A percentile compares a stretch with the other conserved stretches of the same genome.
Evolutionary conservation across 768 basidiomycete species (phyloP).

Genomic region (Gautieria morchelliformis): DNA sequence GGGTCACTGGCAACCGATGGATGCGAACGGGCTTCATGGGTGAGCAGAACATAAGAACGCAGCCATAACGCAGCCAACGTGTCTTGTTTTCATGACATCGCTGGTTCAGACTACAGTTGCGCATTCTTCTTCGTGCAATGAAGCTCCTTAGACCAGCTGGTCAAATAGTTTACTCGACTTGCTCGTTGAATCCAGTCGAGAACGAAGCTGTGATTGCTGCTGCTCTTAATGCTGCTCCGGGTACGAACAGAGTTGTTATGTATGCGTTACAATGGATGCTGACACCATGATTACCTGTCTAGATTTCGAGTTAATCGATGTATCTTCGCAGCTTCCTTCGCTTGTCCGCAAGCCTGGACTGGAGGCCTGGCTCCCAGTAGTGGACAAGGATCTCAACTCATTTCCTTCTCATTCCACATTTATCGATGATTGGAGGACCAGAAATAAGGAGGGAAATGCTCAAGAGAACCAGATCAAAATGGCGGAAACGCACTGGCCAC

Average conservation of each 20-base stretch:
- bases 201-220: conserved; percentile 94
- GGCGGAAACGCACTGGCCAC: conserved; percentile 70
- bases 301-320: conserved; percentile 77
- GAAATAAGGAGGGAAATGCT: conserved; percentile 2
- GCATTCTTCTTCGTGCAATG: conserved; percentile 91
- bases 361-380: conserved; percentile 67
- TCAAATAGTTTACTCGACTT: conserved; percentile 94
- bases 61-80: too few species aligned
- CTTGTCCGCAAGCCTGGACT: conserved; percentile 71
- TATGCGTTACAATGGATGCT: not conserved
- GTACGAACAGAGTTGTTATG: conserved; percentile 27
- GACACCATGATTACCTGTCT: not conserved
- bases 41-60: conserved; percentile 18
- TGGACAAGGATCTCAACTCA: conserved; percentile 25
- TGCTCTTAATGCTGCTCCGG: conserved; percentile 61
- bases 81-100: not conserved
- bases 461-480: conserved; percentile 37
- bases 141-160: conserved; percentile 78
- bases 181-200: conserved; percentile 93
- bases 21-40: conserved; percentile 88
- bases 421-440: conserved; percentile 3
- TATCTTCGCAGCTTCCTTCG: conserved; percentile 59
- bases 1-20: conserved; percentile 82
- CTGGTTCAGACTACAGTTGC: conserved; percentile 65
- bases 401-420: not conserved